Conservation (phyloP, 768 basidiomycete genomes). For the Macrolepiota dolichaula region DNA sequence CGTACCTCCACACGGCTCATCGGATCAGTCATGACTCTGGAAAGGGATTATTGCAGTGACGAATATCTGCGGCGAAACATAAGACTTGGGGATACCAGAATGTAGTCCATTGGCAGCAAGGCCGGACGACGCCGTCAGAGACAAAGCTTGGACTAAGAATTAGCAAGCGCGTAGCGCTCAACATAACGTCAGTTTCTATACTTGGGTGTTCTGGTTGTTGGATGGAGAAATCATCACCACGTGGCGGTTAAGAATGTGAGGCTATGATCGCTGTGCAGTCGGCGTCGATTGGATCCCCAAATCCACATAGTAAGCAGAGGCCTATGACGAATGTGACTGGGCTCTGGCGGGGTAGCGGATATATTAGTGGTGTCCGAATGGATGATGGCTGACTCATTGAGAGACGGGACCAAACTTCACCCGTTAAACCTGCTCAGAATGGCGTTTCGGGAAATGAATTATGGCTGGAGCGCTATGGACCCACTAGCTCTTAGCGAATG, state of each 20-base stretch:
- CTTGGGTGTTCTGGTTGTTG: not conserved
- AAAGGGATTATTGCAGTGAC: not conserved
- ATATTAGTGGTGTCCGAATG: not conserved
- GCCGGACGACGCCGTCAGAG: slow-evolving; percentile 1
- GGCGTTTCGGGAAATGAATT: not conserved
- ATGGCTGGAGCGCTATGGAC: not conserved
- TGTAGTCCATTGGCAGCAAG: not conserved
- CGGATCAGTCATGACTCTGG: not conserved
- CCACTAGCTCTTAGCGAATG: not conserved
- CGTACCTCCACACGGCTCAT: not conserved
- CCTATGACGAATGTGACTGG: too few species aligned
- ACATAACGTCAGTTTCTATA: not conserved
- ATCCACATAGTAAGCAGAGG: not conserved
- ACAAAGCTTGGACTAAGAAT: not conserved
- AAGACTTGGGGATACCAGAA: not conserved
- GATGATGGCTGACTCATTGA: not conserved
- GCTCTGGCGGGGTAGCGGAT: not conserved
- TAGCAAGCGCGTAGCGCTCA: not conserved
- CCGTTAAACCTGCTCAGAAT: not conserved
- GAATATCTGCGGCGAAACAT: slow-evolving; percentile 4
- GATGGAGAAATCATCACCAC: not conserved
- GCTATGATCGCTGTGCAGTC: not conserved
- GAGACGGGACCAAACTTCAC: not conserved
- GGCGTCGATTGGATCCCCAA: not conserved
- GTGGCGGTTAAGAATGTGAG: not conserved